Evolutionary conservation across 2,329 filamentous ascomycete genomes (phyloP), one percentile per base, ranked within the genome.

Genomic region (Sporothrix inflata): DNA sequence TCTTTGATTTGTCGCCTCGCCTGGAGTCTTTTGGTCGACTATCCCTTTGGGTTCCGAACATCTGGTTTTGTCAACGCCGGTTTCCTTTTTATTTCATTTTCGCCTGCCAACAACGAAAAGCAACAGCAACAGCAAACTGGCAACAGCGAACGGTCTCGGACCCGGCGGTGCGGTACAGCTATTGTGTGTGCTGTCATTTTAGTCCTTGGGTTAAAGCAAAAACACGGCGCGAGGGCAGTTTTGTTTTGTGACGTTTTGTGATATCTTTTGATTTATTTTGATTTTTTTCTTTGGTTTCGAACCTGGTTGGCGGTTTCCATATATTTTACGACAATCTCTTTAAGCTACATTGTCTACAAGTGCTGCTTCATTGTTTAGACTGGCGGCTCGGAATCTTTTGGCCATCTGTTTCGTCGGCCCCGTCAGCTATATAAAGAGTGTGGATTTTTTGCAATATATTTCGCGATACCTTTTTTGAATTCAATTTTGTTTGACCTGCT

Each of bases 381-480:
- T 61, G 53, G 68, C 40, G 53, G 68, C 42, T 49, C 49, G 53
- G n/a, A 30, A 16, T 69, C 14, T n/a, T 65, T 34, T 66, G 14
- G 5, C 42, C 9, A 6, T 19, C 30, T 47, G 14, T 61, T 49
- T n/a, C 30, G 27, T 49, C 24, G 3, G 16, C 24, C 24, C n/a
- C 21, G 42, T 14, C 30, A 68, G 16, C 24, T 68, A 47, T 65
- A 63, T 21, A 65, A 45, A 53, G 27, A 8, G 11, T 16, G 27
- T 53, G 34, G 24, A 27, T 19, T 45, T n/a, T 45, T 60, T 27
- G 21, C 67, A 57, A 51, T 51, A 24, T 34, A 51, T 40, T 68
- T 27, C 63, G 63, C 45, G 65, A 67, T 67, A 51, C 65, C 27
- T 67, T 67, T 67, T 67, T 38, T 27, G 42, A 51, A 51, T 40